A percentile compares a stretch with the other conserved stretches of the same genome.
Conservation (phyloP, 1,284 basidiomycete genomes). For the Taiwanofungus camphoratus region DNA sequence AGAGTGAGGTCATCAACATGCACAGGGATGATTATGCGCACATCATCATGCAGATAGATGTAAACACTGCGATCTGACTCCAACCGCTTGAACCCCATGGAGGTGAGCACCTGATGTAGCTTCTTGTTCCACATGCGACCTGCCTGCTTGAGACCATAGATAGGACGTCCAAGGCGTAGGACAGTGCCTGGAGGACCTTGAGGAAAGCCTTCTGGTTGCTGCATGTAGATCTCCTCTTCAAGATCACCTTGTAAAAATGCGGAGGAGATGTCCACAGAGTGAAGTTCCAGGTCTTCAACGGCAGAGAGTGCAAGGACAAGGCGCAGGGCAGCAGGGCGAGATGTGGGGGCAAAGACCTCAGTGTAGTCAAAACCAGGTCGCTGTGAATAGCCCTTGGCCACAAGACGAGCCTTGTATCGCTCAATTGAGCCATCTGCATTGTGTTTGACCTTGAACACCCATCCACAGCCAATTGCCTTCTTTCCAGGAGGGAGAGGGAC, state of each 20-base stretch:
- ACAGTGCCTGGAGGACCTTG: conserved; percentile 25
- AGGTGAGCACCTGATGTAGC: conserved; percentile 2
- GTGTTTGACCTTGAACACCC: conserved; percentile 37
- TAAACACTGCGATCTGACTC: conserved; percentile 12
- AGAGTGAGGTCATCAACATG: conserved; percentile 22
- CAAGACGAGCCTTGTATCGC: conserved; percentile 34
- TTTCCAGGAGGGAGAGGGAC: no score
- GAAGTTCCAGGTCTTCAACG: conserved; percentile 29
- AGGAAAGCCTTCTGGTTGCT: conserved; percentile 29
- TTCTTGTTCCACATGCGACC: conserved; percentile 15
- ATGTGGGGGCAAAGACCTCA: conserved; percentile 35
- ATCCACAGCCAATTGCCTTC: conserved; percentile 18
- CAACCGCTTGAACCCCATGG: conserved; percentile 8
- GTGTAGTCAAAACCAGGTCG: conserved; percentile 35
- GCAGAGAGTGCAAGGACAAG: conserved; percentile 31
- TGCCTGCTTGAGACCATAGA: conserved; percentile 22
- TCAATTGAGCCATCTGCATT: conserved; percentile 25
- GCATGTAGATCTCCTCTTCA: conserved; percentile 35
- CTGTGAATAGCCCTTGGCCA: conserved; percentile 40
- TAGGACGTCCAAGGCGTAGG: conserved; percentile 20
- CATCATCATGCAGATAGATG: conserved; percentile 5
- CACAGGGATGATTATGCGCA: conserved; percentile 13
- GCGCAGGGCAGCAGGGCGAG: conserved; percentile 26
- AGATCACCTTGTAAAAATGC: conserved; percentile 35
- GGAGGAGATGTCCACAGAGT: conserved; percentile 32